These are phyloP conservation scores for Hypoxylon cercidicola DNA, from an alignment of 495 filamentous ascomycete genomes.

Conservation along the genomic window DNA sequence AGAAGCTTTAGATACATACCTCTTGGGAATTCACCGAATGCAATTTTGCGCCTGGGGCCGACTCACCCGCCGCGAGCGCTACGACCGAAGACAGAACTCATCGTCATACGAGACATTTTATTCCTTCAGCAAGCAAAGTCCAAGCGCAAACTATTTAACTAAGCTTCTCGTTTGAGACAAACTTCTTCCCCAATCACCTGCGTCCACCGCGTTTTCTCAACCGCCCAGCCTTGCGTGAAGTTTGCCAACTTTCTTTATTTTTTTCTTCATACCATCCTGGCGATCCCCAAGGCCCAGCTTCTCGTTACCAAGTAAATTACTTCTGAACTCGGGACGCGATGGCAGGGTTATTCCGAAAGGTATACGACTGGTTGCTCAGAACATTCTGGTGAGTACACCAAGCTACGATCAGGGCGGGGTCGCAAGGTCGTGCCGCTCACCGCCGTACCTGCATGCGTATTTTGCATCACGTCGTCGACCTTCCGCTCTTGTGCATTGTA, in stretches of 20 bases:
- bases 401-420: slow-evolving; percentile 37
- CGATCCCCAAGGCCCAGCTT: slow-evolving; percentile 17
- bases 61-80: slow-evolving; percentile 47
- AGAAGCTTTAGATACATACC: slow-evolving; percentile 37
- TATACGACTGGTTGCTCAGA: slow-evolving; percentile 98
- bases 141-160: slow-evolving; percentile 50
- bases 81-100: slow-evolving; percentile 43
- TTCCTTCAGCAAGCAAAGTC: slow-evolving; percentile 50
- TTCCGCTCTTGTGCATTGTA: slow-evolving; percentile 26
- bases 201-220: slow-evolving; percentile 44
- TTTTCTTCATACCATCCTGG: slow-evolving; percentile 20
- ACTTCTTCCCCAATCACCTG: slow-evolving; percentile 34
- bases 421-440: slow-evolving; percentile 27
- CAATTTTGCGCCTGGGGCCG: slow-evolving; percentile 43
- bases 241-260: slow-evolving; percentile 29
- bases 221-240: slow-evolving; percentile 39
- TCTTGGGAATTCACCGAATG: slow-evolving; percentile 44
- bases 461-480: slow-evolving; percentile 32
- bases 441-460: slow-evolving; percentile 41
- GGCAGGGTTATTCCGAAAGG: slow-evolving; percentile 87
- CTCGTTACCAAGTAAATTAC: slow-evolving; percentile 23
- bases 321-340: slow-evolving; percentile 58
- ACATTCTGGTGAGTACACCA: slow-evolving; percentile 88
- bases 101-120: slow-evolving; percentile 61
- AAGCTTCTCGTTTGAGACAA: slow-evolving; percentile 47